These are phyloP conservation scores for Gossypium gossypioides DNA, from an alignment of 441 rosid genomes.

Conservation along the genomic window DNA sequence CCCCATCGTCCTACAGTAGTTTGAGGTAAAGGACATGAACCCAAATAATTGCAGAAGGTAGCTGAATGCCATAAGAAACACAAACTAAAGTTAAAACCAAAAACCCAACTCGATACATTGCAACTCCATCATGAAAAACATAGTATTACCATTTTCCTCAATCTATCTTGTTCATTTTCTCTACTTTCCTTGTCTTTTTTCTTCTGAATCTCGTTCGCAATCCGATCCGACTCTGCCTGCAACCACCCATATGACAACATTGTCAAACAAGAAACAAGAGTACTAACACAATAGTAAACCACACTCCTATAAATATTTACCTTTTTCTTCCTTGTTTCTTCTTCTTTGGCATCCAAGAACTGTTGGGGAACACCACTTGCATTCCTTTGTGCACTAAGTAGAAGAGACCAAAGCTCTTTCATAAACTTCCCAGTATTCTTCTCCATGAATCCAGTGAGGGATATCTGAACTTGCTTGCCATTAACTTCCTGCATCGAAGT, in stretches of 20 bases:
- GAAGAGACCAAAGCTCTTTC: slow-evolving; percentile 96
- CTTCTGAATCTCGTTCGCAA: slow-evolving; percentile 53
- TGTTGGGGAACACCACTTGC: slow-evolving; percentile 89
- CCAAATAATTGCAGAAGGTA: slow-evolving; percentile 99
- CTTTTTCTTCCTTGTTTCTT: slow-evolving; percentile 67
- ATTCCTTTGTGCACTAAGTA: slow-evolving; percentile 80
- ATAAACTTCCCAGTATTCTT: slow-evolving; percentile 88
- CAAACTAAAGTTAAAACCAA: slow-evolving; percentile 60
- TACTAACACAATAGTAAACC: neutral
- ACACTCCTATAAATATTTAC: slow-evolving; percentile 23
- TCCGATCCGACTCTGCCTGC: slow-evolving; percentile 60
- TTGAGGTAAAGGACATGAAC: slow-evolving; percentile 99
- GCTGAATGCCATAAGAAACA: slow-evolving; percentile 86
- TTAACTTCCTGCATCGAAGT: slow-evolving; percentile 51
- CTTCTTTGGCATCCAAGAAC: slow-evolving; percentile 80
- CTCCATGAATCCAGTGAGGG: slow-evolving; percentile 96
- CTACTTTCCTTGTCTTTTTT: slow-evolving; percentile 57
- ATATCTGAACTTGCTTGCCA: slow-evolving; percentile 87
- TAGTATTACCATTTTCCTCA: slow-evolving; percentile 69
- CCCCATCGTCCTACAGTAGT: slow-evolving; percentile 95
- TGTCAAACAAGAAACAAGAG: slow-evolving; percentile 7
- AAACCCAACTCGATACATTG: slow-evolving; percentile 32
- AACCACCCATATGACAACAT: slow-evolving; percentile 12
- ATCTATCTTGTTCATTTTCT: slow-evolving; percentile 42
- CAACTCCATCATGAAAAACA: slow-evolving; percentile 62